phyloP scores from a whole-genome alignment of 176 grass and related monocot species.

The Avena atlantica region DNA sequence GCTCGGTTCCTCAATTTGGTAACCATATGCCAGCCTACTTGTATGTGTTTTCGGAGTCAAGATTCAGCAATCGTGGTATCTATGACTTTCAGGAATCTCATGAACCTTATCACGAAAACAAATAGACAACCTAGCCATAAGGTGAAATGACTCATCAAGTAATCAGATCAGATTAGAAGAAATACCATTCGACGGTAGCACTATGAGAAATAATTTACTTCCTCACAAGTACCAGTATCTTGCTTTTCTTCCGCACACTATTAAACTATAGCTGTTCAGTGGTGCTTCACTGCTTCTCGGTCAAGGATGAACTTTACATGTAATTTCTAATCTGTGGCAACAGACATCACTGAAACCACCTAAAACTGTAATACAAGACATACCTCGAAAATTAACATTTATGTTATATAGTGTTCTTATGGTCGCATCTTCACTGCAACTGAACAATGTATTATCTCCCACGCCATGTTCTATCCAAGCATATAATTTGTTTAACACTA shows the following conservation, averaged over 20 bases:
- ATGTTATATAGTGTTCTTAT: neutral
- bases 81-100: neutral
- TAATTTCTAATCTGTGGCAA: neutral
- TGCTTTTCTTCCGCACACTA: neutral
- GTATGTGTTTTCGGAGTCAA: conserved; percentile 1
- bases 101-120: neutral
- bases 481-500: neutral
- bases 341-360: neutral
- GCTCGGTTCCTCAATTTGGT: neutral
- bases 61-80: neutral
- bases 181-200: neutral
- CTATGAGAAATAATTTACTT: conserved; percentile 7
- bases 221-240: neutral
- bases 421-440: neutral
- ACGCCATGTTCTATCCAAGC: neutral
- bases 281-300: neutral
- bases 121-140: neutral
- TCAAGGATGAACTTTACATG: neutral
- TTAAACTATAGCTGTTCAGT: neutral
- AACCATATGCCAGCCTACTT: conserved; percentile 8
- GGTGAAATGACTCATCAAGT: conserved; percentile 11
- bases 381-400: neutral
- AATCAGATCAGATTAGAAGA: neutral
- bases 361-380: neutral
- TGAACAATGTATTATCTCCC: neutral